Evolutionary conservation across 305 asterid species (phyloP).

Genomic region (Euphrasia arctica): DNA sequence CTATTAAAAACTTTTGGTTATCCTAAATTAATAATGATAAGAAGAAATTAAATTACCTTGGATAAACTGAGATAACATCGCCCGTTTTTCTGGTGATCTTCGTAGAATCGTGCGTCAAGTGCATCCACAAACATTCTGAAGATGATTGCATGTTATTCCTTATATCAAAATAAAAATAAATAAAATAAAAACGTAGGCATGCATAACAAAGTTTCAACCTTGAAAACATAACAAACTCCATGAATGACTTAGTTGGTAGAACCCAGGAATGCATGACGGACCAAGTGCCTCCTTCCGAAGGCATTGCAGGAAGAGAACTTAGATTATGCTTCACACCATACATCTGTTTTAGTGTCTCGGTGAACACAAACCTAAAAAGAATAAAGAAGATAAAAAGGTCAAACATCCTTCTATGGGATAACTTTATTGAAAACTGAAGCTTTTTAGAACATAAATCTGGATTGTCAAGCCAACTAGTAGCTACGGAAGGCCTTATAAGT

Average conservation of each 20-base stretch:
- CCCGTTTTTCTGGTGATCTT: constrained; percentile 67
- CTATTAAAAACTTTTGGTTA: not conserved
- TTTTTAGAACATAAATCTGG: not conserved
- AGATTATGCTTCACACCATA: constrained; percentile 68
- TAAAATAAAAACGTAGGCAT: not conserved
- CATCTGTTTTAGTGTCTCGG: constrained; percentile 77
- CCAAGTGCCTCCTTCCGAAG: constrained; percentile 74
- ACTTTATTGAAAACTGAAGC: not conserved
- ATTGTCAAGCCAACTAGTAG: not conserved
- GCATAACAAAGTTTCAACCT: constrained; percentile 46
- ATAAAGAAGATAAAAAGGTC: not conserved
- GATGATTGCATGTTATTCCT: constrained; percentile 9
- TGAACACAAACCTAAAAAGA: constrained; percentile 60
- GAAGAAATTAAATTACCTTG: constrained; percentile 41
- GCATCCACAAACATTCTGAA: constrained; percentile 92
- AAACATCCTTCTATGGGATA: not conserved
- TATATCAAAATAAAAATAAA: not conserved
- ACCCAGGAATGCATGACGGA: constrained; percentile 94
- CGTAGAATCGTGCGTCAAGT: constrained; percentile 64
- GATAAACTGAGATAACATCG: constrained; percentile 68
- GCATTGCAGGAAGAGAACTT: constrained; percentile 81
- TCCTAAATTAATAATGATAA: too few relatives aligned
- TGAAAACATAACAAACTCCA: constrained; percentile 96
- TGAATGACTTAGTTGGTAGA: constrained; percentile 84
- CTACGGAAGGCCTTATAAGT: not conserved